A percentile compares a stretch with the other conserved stretches of the same genome.
Conservation (phyloP, 208 protist species). For the Acanthamoeba lugdunensis region DNA sequence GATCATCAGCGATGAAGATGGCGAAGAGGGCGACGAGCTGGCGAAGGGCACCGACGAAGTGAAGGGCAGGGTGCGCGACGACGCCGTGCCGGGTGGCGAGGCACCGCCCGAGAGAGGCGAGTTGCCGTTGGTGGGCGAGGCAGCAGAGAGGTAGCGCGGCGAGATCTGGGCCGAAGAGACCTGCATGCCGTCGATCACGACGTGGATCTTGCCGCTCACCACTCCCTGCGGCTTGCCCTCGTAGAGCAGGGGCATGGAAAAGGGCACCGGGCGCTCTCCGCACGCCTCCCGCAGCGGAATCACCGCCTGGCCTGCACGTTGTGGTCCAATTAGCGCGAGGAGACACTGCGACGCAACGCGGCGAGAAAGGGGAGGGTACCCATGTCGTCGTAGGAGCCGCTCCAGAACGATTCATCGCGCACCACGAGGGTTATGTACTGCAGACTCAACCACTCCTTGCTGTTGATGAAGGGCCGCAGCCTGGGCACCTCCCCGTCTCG, state of each 20-base stretch:
- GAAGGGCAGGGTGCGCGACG: neutral
- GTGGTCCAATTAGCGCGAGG: neutral
- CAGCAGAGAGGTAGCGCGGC: neutral
- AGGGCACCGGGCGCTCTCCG: slow-evolving; percentile 48
- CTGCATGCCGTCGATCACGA: slow-evolving; percentile 58
- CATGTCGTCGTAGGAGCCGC: slow-evolving; percentile 69
- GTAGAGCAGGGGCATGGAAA: slow-evolving; percentile 21
- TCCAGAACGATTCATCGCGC: slow-evolving; percentile 63
- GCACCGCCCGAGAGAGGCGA: neutral
- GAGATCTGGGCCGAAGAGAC: neutral
- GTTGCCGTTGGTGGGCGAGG: neutral
- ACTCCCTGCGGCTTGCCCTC: slow-evolving; percentile 58
- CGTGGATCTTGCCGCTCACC: slow-evolving; percentile 63
- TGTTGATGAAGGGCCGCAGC: slow-evolving; percentile 27
- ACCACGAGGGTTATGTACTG: slow-evolving; percentile 9
- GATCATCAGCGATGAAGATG: neutral
- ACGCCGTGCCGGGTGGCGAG: neutral
- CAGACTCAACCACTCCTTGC: slow-evolving; percentile 31
- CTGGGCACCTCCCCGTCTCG: slow-evolving; percentile 53
- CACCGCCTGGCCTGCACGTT: slow-evolving; percentile 37
- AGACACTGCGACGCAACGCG: neutral
- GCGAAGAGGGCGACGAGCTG: neutral
- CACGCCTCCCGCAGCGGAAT: slow-evolving; percentile 34
- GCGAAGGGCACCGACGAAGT: neutral
- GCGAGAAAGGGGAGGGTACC: neutral